A percentile compares a stretch with the other conserved stretches of the same genome.
Evolutionary conservation across 148 eudicot species (phyloP).

Genomic region (Talinum fruticosum): DNA sequence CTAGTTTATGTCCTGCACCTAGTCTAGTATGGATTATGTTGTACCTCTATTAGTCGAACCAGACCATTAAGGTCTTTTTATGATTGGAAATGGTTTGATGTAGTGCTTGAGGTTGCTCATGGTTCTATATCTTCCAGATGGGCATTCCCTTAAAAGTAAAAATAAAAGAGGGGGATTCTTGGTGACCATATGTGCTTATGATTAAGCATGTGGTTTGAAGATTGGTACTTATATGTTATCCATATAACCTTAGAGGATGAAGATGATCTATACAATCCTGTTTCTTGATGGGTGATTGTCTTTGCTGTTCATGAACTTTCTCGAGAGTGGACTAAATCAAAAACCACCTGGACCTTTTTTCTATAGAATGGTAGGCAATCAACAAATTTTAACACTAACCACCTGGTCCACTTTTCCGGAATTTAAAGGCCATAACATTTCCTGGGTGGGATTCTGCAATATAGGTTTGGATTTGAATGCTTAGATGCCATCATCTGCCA

Average conservation of each 20-base stretch:
- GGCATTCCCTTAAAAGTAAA: not conserved
- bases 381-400: not conserved
- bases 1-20: not conserved
- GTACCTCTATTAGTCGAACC: not conserved
- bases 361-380: not conserved
- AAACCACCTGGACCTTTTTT: not conserved
- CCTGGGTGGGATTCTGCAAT: not conserved
- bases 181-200: not conserved
- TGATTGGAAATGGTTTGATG: not conserved
- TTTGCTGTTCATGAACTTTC: not conserved
- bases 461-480: not conserved
- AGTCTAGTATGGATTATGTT: not conserved
- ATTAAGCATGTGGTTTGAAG: not conserved
- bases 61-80: not conserved
- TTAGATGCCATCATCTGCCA: not conserved
- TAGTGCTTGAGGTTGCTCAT: not conserved
- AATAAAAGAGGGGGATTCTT: no score
- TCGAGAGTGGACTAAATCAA: not conserved
- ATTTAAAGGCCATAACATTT: not conserved
- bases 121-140: not conserved
- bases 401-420: not conserved
- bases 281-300: not conserved
- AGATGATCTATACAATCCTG: not conserved
- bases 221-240: not conserved
- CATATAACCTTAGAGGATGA: not conserved